These are phyloP conservation scores for Lentinula novae-zelandiae DNA, from an alignment of 1,284 basidiomycete genomes.

Conservation along the genomic window DNA sequence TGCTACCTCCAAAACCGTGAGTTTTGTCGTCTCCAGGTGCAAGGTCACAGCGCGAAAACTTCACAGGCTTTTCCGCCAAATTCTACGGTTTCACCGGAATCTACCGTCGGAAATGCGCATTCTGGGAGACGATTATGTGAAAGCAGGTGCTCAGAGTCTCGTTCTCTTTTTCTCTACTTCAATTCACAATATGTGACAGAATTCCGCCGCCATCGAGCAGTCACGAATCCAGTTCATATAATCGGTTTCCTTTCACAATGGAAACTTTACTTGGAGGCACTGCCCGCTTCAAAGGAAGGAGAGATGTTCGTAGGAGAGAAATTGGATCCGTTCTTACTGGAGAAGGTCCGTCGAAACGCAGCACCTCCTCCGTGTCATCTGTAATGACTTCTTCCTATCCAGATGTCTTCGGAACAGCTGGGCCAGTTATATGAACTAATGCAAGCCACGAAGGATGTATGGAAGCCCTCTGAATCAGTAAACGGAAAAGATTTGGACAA, in stretches of 20 bases:
- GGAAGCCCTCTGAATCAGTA: constrained; percentile 49
- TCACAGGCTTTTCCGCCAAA: constrained; percentile 71
- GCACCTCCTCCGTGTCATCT: not conserved
- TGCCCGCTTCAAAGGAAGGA: constrained; percentile 45
- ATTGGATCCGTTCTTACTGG: constrained; percentile 73
- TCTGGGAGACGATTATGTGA: constrained; percentile 87
- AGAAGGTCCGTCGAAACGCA: constrained; percentile 57
- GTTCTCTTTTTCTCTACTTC: not conserved
- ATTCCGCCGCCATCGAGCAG: constrained; percentile 76
- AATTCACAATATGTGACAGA: constrained; percentile 41
- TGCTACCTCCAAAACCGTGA: constrained; percentile 82
- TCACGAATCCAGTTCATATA: constrained; percentile 83
- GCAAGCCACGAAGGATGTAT: constrained; percentile 83
- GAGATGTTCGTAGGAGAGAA: constrained; percentile 62
- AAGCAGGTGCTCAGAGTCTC: constrained; percentile 53
- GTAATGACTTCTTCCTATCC: not conserved
- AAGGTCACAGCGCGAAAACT: not conserved
- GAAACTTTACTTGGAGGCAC: constrained; percentile 84
- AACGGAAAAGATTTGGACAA: constrained; percentile 17
- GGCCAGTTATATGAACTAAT: constrained; percentile 91
- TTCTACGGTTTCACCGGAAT: constrained; percentile 75
- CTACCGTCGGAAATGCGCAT: constrained; percentile 81
- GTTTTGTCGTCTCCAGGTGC: constrained; percentile 13
- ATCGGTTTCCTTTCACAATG: constrained; percentile 93
- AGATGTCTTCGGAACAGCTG: constrained; percentile 91